phyloP scores from a whole-genome alignment of 805 yeast genomes.

The Barnettozyma siamensis region DNA sequence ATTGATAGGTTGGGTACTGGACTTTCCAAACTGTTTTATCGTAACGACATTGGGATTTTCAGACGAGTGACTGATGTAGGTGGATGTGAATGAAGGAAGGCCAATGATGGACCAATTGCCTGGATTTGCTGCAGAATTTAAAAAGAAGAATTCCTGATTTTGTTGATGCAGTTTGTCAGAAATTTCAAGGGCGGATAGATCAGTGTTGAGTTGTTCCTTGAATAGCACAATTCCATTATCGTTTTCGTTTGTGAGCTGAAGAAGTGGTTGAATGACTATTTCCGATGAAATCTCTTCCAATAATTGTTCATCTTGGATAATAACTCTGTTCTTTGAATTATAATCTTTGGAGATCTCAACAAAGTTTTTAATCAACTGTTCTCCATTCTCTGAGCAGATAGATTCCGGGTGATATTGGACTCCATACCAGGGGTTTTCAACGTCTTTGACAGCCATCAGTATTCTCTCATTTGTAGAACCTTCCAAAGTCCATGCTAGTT shows the following conservation, averaged over 20 bases:
- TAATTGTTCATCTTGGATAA: conserved; percentile 10
- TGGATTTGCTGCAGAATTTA: conserved; percentile 77
- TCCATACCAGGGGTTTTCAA: conserved; percentile 66
- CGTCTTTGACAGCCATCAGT: conserved; percentile 78
- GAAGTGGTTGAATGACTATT: conserved; percentile 17
- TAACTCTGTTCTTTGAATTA: conserved; percentile 23
- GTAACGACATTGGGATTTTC: conserved; percentile 25
- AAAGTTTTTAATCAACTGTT: conserved; percentile 54
- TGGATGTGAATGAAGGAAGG: conserved; percentile 41
- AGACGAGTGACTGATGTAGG: conserved; percentile 57
- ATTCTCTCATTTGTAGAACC: conserved; percentile 28
- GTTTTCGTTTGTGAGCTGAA: not conserved
- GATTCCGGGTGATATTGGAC: conserved; percentile 98
- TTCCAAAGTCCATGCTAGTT: conserved; percentile 54
- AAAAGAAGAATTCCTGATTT: conserved; percentile 45
- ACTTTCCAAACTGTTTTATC: not conserved
- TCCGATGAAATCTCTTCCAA: conserved; percentile 8
- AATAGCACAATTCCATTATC: not conserved
- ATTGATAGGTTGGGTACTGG: conserved; percentile 4
- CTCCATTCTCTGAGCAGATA: conserved; percentile 72
- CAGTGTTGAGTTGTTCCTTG: conserved; percentile 1
- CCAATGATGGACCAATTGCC: conserved; percentile 90
- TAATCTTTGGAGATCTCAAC: conserved; percentile 19
- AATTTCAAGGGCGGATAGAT: conserved; percentile 35
- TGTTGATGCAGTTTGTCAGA: conserved; percentile 39